These are phyloP conservation scores for Mycena rebaudengoi DNA, from an alignment of 768 basidiomycete genomes.

Conservation along the genomic window DNA sequence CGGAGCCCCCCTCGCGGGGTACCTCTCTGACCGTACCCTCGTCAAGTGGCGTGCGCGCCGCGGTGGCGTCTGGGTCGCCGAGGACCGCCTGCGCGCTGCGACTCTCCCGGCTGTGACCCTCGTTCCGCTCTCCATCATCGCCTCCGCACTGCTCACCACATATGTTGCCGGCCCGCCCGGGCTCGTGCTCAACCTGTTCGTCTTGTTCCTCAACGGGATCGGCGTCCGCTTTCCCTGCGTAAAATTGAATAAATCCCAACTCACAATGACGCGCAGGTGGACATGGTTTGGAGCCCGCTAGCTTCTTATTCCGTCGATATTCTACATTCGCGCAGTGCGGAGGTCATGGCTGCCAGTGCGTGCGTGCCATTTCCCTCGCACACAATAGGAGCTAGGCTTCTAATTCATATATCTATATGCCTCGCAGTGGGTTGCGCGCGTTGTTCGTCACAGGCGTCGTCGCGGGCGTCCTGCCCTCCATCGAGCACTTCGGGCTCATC, in stretches of 20 bases:
- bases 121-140: slow-evolving; percentile 52
- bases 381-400: no score
- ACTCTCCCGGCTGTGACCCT: slow-evolving; percentile 47
- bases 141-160: slow-evolving; percentile 43
- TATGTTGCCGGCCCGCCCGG: slow-evolving; percentile 3
- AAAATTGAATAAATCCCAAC: neutral
- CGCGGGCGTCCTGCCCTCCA: slow-evolving; percentile 59
- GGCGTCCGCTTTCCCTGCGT: slow-evolving; percentile 53
- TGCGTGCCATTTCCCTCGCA: slow-evolving; percentile 38
- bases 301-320: slow-evolving; percentile 69
- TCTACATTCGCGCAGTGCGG: slow-evolving; percentile 67
- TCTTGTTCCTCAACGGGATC: slow-evolving; percentile 67
- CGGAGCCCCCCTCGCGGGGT: slow-evolving; percentile 56
- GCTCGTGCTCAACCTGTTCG: slow-evolving; percentile 4
- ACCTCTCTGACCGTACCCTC: slow-evolving; percentile 52
- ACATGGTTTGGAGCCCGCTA: slow-evolving; percentile 62
- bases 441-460: slow-evolving; percentile 53
- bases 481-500: slow-evolving; percentile 61
- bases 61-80: slow-evolving; percentile 55
- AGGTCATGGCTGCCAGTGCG: slow-evolving; percentile 66
- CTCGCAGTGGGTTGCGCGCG: slow-evolving; percentile 55
- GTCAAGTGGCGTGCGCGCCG: slow-evolving; percentile 46
- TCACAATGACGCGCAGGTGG: slow-evolving; percentile 51
- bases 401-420: neutral
- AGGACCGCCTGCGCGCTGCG: slow-evolving; percentile 57